phyloP scores from a whole-genome alignment of 805 yeast species.

The Nakazawaea siamensis region DNA sequence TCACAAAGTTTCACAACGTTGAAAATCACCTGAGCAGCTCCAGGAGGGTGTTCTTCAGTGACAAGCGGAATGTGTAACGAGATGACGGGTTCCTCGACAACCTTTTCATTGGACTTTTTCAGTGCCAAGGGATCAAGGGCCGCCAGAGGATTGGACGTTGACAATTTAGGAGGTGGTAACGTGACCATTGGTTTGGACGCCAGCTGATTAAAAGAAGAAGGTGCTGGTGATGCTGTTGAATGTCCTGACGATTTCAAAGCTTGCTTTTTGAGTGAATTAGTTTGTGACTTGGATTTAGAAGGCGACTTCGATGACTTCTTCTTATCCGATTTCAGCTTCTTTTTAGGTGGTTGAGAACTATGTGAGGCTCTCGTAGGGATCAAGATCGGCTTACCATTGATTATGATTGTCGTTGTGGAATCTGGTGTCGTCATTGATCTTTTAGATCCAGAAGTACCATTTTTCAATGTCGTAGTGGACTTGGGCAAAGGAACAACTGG shows the following conservation, averaged over 20 bases:
- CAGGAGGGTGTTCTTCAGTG: constrained; percentile 42
- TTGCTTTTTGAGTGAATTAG: constrained; percentile 3
- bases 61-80: constrained; percentile 46
- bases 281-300: constrained; percentile 3
- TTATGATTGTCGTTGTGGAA: constrained; percentile 7
- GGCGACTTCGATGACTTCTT: too few species aligned
- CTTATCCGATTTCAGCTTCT: neutral
- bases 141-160: neutral
- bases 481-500: neutral
- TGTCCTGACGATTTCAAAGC: constrained; percentile 1
- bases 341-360: neutral
- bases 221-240: neutral
- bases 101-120: constrained; percentile 6
- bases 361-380: constrained; percentile 1
- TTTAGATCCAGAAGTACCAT: too few species aligned
- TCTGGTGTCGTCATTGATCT: constrained; percentile 2
- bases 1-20: constrained; percentile 71
- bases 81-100: constrained; percentile 35
- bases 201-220: neutral
- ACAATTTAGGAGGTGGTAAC: constrained; percentile 5
- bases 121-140: constrained; percentile 9
- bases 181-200: constrained; percentile 9
- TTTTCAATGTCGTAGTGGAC: neutral
- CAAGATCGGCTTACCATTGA: constrained; percentile 9
- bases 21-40: constrained; percentile 56